Evolutionary conservation across 2,329 filamentous ascomycete species (phyloP), one percentile per base, ranked within the genome.

Genomic region (Claviceps spartinae): DNA sequence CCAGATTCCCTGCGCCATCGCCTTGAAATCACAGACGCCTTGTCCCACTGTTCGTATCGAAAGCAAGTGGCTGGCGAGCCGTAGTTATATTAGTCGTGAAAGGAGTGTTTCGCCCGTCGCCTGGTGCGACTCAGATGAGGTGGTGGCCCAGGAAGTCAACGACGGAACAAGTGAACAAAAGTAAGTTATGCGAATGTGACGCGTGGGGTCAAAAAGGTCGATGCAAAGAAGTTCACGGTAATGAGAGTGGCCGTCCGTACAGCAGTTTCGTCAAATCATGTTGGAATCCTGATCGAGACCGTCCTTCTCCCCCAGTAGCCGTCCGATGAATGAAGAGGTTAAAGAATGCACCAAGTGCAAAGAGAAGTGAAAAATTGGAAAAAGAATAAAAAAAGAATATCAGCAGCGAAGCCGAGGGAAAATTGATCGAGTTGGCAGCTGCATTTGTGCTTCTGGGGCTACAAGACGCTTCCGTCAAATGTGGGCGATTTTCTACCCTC

Each of bases 321-420:
- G 43, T 56, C 56, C n/a, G 13, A 20, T 22, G 42, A 18, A 30
- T 24, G 30, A 37, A n/a, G 11, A 40, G 8, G 37, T 42, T 34
- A 44, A 48, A 40, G 9, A 40, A 48, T 40, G 36, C 43, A 45
- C 43, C 18, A 51, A 24, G 20, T 43, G 20, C 30, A 14, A 24
- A 43, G 20, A 20, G 4, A 42, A 11, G 18, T 22, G 54, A 54
- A 49, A 47, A 42, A 45, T n/a, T 26, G 37, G 26, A 37, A 24
- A 2, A 46, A 16, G 36, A 8, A 24, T 14, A 37, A 44, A 56
- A 56, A 54, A 54, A 49, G 51, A 50, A 50, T 57, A 54, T 58
- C 55, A 51, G 48, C 54, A 61, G 49, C 59, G 60, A 59, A 62
- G 49, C 54, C 52, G 60, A 55, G 30, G 30, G 50, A 48, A 46